Evolutionary conservation across 805 yeast genomes (phyloP).

Genomic region (Dipodascus albidus): DNA sequence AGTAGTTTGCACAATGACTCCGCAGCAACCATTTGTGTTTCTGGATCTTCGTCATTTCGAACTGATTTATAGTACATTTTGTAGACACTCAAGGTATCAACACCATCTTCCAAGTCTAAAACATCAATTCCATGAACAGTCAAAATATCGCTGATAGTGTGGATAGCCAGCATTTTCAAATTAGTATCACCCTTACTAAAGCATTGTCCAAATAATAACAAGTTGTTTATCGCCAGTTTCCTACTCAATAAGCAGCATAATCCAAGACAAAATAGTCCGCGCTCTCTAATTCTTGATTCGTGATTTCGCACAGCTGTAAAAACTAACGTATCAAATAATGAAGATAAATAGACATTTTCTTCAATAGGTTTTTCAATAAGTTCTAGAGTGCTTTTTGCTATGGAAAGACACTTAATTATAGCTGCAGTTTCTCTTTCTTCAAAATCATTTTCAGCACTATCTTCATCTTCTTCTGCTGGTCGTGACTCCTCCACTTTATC

Average conservation of each 20-base stretch:
- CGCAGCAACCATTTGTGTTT: slow-evolving; percentile 68
- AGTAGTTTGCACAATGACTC: slow-evolving; percentile 78
- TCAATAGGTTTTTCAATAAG: slow-evolving; percentile 33
- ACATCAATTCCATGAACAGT: slow-evolving; percentile 66
- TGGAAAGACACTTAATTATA: slow-evolving; percentile 46
- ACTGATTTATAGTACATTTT: slow-evolving; percentile 58
- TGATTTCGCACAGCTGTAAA: slow-evolving; percentile 63
- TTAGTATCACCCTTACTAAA: slow-evolving; percentile 56
- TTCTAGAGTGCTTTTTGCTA: slow-evolving; percentile 46
- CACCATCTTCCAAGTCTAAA: slow-evolving; percentile 48
- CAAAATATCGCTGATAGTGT: slow-evolving; percentile 65
- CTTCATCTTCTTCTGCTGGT: slow-evolving; percentile 34
- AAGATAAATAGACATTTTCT: slow-evolving; percentile 51
- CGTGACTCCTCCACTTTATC: slow-evolving; percentile 44
- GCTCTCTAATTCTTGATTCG: slow-evolving; percentile 41
- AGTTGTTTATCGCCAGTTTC: slow-evolving; percentile 50
- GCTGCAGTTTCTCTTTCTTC: slow-evolving; percentile 1
- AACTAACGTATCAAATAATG: slow-evolving; percentile 66
- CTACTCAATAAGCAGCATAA: slow-evolving; percentile 62
- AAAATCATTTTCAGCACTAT: slow-evolving; percentile 8
- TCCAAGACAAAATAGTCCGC: slow-evolving; percentile 70
- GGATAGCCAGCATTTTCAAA: slow-evolving; percentile 49
- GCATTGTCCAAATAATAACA: slow-evolving; percentile 57
- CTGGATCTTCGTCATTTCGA: slow-evolving; percentile 38
- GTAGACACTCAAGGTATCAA: slow-evolving; percentile 49